Base-by-base conservation (phyloP, 345 rosid species). In the Trapa incisa region DNA sequence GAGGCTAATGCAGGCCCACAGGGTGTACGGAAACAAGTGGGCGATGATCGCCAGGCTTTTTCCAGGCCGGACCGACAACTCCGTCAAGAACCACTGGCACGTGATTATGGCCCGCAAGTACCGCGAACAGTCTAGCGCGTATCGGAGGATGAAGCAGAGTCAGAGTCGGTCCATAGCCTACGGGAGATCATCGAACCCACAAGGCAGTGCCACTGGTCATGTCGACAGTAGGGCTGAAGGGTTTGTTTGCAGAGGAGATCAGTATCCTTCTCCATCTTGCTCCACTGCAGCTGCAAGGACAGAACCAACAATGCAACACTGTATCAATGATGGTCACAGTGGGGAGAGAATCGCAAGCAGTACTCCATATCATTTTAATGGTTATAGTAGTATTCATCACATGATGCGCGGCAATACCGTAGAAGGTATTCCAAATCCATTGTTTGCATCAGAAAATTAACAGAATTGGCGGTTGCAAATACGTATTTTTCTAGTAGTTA, bases 51-150 rank as follows among this genome's bases (percentile, higher is more conserved):
- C 99, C 0, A 81, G 96, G 83, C 83, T 94, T 12, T 94, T 94
- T 68, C 97, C 99, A 29, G 99, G 99, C 35, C 85, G 99, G 72
- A 94, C 99, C n/a, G 99, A 94, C 79, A 94, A 94, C 68, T 91
- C 97, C 39, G 96, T 94, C 38, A 94, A 94, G 91, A 94, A 94
- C 66, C 97, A 94, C 76, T 94, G 97, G 97, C 99, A 94, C 82
- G 99, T 94, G 15, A 78, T 94, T 11, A 94, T 94, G 99, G 95
- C 99, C 45, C 91, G 96, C 68, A 94, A 94, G 73, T 87, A 82
- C 77, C 86, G 97, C 71, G 92, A 94, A 35, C 97, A 91, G 74
- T 87, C 97, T 15, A 84, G 75, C 64, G 87, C 88, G 16, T 88
- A 80, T 67, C 82, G 98, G 76, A 83, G 90, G 70, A 80, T 89